Percentiles rank a stretch among this genome's conserved stretches.
These are phyloP conservation scores for Tetrahymena malaccensis DNA, from an alignment of 73 alveolate genomes.

Conservation along the genomic window DNA sequence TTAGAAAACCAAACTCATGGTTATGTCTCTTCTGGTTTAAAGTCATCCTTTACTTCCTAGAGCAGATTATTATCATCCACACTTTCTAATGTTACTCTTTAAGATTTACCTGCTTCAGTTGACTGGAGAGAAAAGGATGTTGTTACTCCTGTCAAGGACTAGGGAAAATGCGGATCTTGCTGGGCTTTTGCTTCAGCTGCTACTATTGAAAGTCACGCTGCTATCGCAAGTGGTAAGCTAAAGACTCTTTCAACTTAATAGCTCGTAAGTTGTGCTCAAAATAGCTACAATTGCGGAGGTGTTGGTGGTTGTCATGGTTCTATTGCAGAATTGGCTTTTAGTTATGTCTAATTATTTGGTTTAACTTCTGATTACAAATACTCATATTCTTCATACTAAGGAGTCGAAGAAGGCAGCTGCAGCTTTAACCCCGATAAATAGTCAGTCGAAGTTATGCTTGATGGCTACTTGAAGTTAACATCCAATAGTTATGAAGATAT, in stretches of 20 bases:
- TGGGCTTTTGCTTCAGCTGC: constrained; percentile 83
- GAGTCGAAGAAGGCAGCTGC: not conserved
- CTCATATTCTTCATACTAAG: not conserved
- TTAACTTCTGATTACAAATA: not conserved
- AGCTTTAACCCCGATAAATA: not conserved
- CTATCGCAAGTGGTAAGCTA: not conserved
- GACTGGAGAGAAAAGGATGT: constrained; percentile 70
- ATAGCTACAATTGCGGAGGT: constrained; percentile 54
- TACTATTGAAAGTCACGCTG: not conserved
- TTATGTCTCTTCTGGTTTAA: not conserved
- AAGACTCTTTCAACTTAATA: constrained; percentile 46
- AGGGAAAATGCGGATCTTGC: constrained; percentile 81
- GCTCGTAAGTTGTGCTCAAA: constrained; percentile 55
- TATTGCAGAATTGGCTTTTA: constrained; percentile 47
- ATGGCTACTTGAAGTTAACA: constrained; percentile 25
- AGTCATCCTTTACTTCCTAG: not conserved
- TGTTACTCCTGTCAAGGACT: constrained; percentile 63
- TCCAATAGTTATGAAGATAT: constrained; percentile 3
- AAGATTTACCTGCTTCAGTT: not conserved
- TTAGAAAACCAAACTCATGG: not conserved
- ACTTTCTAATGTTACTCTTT: not conserved
- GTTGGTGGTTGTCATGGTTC: constrained; percentile 79
- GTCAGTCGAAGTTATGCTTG: constrained; percentile 5
- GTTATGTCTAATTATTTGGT: constrained; percentile 25
- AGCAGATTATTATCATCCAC: not conserved